These are phyloP conservation scores for Trichaptum fuscoviolaceum DNA, from an alignment of 768 basidiomycete species.

Conservation along the genomic window DNA sequence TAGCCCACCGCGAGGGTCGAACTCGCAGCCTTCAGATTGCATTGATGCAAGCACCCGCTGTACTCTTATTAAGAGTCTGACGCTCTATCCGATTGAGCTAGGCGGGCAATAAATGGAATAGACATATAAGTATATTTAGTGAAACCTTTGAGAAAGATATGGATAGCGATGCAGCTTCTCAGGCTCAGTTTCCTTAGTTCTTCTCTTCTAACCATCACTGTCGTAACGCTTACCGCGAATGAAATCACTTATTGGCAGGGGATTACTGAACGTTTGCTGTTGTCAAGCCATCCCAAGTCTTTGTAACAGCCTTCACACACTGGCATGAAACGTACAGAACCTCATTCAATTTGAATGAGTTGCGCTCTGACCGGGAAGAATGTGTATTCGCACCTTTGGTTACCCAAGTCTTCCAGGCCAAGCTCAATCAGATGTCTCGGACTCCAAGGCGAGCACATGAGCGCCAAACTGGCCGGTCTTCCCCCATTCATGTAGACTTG, in stretches of 20 bases:
- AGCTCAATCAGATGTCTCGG: no score
- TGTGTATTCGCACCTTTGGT: no score
- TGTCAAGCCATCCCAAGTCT: neutral
- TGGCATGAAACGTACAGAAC: neutral
- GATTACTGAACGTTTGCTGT: neutral
- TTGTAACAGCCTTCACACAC: neutral
- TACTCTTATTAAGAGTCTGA: slow-evolving; percentile 9
- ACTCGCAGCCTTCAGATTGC: slow-evolving; percentile 18
- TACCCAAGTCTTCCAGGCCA: no score
- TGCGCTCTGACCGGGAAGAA: no score
- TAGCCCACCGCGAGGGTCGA: slow-evolving; percentile 16
- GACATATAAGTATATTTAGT: neutral
- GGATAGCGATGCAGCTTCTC: no score
- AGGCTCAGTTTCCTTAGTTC: neutral
- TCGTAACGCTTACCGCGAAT: neutral
- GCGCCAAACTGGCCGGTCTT: no score
- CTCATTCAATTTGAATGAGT: no score
- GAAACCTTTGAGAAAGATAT: no score
- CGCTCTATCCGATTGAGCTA: slow-evolving; percentile 9
- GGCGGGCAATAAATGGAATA: slow-evolving; percentile 10
- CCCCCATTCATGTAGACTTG: no score
- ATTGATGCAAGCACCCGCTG: neutral
- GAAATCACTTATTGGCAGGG: neutral
- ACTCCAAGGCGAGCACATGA: no score
- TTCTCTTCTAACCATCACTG: neutral